A percentile compares a stretch with the other conserved stretches of the same genome.
Conservation (phyloP, 2,329 filamentous ascomycete species). For the Aureobasidium sp. region DNA sequence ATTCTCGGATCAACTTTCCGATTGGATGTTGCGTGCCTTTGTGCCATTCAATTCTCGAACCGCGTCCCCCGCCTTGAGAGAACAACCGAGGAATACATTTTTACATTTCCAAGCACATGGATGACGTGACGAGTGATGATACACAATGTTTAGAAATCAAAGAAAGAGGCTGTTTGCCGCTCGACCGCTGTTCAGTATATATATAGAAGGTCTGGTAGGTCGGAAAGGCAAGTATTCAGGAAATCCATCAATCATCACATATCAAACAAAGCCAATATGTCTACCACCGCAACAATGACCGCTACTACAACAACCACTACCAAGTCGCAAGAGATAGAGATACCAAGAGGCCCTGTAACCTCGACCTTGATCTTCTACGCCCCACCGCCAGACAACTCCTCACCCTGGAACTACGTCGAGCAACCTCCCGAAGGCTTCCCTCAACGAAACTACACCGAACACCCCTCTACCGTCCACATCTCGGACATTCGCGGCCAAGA, state of each 20-base stretch:
- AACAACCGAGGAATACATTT: not conserved
- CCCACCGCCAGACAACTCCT: constrained; percentile 50
- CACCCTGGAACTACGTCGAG: constrained; percentile 55
- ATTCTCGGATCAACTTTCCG: not conserved
- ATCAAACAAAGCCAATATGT: not conserved
- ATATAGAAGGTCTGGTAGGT: not conserved
- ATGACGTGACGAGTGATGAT: not conserved
- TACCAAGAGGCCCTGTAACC: constrained; percentile 52
- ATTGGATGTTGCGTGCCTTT: not conserved
- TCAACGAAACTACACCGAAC: constrained; percentile 55
- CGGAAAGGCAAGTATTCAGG: not conserved
- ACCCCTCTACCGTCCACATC: constrained; percentile 48
- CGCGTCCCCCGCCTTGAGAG: not conserved
- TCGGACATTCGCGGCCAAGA: constrained; percentile 68
- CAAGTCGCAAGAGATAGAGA: constrained; percentile 9
- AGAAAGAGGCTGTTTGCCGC: not conserved
- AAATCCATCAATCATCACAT: not conserved
- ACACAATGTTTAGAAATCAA: constrained; percentile 8
- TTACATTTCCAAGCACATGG: not conserved
- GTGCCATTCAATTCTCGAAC: not conserved
- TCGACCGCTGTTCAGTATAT: not conserved
- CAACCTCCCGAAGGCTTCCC: constrained; percentile 51
- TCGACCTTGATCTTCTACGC: constrained; percentile 59
- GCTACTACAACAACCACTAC: not conserved
- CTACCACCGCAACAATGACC: constrained; percentile 1